phyloP scores from a whole-genome alignment of 2,329 filamentous ascomycete genomes.

The Claviceps quebecensis region DNA sequence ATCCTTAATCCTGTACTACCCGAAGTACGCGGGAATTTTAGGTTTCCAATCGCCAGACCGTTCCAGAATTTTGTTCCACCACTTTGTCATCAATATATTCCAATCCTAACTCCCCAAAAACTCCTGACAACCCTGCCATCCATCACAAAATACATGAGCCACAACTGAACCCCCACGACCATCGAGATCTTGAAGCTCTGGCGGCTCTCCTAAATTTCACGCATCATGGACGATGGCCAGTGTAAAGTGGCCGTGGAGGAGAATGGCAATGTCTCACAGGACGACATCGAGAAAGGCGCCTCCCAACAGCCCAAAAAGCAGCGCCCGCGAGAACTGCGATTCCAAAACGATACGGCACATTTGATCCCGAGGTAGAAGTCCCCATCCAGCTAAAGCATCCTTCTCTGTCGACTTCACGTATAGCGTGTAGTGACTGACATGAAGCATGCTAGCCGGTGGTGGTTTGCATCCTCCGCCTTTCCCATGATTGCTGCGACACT shows the following conservation, averaged over 20 bases:
- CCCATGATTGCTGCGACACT: conserved; percentile 73
- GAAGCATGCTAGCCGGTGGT: conserved; percentile 38
- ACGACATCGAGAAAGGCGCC: conserved; percentile 8
- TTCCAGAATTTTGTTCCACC: neutral
- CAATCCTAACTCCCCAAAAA: neutral
- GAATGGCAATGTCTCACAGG: conserved; percentile 16
- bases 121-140: neutral
- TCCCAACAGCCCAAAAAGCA: neutral
- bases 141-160: neutral
- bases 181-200: neutral
- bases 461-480: conserved; percentile 51
- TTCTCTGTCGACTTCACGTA: neutral
- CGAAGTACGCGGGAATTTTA: neutral
- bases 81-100: neutral
- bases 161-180: neutral
- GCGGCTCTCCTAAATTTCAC: neutral
- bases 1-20: neutral
- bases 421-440: neutral
- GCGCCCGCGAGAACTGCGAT: conserved; percentile 11
- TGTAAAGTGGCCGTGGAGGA: conserved; percentile 23
- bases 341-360: conserved; percentile 26
- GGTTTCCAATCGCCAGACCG: neutral
- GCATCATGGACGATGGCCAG: conserved; percentile 28
- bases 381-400: neutral
- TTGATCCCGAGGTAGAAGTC: conserved; percentile 28